These are phyloP conservation scores for Protomyces lactucae-debilis DNA, from an alignment of 1,139 yeast genomes.

Conservation along the genomic window DNA sequence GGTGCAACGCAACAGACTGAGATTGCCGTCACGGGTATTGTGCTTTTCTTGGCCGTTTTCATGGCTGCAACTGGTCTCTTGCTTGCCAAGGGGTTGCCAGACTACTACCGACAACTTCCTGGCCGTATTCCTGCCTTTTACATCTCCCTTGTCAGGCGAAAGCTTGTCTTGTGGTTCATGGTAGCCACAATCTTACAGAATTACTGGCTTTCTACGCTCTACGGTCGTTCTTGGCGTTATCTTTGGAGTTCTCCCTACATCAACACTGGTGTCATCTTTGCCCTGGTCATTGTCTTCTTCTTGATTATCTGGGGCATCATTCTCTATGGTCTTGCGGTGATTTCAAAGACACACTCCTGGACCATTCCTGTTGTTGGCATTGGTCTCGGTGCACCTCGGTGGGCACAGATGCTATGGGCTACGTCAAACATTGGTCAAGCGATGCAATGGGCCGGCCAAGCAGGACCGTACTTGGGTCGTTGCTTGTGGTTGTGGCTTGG, in stretches of 20 bases:
- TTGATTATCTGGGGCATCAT: slow-evolving; percentile 27
- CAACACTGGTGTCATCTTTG: slow-evolving; percentile 19
- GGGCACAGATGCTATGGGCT: slow-evolving; percentile 29
- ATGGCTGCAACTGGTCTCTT: slow-evolving; percentile 5
- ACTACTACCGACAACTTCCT: slow-evolving; percentile 29
- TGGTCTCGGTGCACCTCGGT: slow-evolving; percentile 30
- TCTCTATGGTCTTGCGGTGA: slow-evolving; percentile 2
- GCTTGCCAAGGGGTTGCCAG: slow-evolving; percentile 27
- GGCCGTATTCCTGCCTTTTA: slow-evolving; percentile 30
- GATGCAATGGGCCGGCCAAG: slow-evolving; percentile 29
- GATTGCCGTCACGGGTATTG: slow-evolving; percentile 24
- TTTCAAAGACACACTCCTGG: slow-evolving; percentile 29
- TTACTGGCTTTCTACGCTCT: slow-evolving; percentile 28
- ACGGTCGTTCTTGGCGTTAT: slow-evolving; percentile 29
- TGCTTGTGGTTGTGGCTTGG: slow-evolving; percentile 30
- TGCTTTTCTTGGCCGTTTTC: slow-evolving; percentile 22
- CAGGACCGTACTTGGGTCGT: slow-evolving; percentile 28
- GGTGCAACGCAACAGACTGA: slow-evolving; percentile 25
- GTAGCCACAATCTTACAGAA: slow-evolving; percentile 27
- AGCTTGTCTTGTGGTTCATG: slow-evolving; percentile 29
- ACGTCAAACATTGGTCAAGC: slow-evolving; percentile 28
- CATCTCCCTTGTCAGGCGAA: slow-evolving; percentile 25
- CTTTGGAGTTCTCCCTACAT: slow-evolving; percentile 26
- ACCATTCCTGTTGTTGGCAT: slow-evolving; percentile 26
- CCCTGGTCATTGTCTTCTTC: slow-evolving; percentile 25